phyloP scores from a whole-genome alignment of 2,329 filamentous ascomycete species.

The Epichloe sibirici region DNA sequence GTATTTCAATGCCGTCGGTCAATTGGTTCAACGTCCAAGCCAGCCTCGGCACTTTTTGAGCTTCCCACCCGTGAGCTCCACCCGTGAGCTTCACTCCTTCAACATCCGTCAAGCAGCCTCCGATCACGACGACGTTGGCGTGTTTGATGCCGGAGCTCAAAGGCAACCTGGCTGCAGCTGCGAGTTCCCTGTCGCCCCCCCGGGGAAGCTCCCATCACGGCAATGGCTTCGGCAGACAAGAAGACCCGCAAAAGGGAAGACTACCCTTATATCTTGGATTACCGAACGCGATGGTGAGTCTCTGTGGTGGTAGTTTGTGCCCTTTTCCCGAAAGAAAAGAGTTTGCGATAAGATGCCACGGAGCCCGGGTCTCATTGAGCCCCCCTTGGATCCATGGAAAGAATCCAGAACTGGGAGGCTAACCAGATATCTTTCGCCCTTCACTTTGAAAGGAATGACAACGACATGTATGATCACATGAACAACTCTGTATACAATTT shows the following conservation, averaged over 20 bases:
- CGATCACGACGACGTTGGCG: no score
- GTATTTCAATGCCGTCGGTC: no score
- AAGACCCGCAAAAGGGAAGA: slow-evolving; percentile 57
- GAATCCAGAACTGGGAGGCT: neutral
- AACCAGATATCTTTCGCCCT: slow-evolving; percentile 1
- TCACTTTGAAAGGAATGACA: slow-evolving; percentile 55
- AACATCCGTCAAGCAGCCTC: no score
- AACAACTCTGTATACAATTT: slow-evolving; percentile 85
- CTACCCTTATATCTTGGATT: slow-evolving; percentile 69
- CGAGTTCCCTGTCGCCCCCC: neutral
- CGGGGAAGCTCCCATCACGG: neutral
- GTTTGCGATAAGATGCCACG: no score
- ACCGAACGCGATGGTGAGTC: slow-evolving; percentile 70
- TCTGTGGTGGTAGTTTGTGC: neutral
- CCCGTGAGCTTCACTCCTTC: no score
- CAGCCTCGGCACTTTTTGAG: no score
- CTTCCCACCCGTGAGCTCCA: no score
- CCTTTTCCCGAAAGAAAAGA: neutral
- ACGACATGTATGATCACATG: slow-evolving; percentile 90
- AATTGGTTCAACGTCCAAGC: no score
- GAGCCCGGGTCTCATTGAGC: no score
- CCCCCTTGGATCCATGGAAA: no score
- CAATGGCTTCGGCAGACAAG: slow-evolving; percentile 2
- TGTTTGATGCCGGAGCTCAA: no score
- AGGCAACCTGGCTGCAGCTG: no score